These are phyloP conservation scores for Castanospermum australe DNA, from an alignment of 306 rosid genomes.

Conservation along the genomic window DNA sequence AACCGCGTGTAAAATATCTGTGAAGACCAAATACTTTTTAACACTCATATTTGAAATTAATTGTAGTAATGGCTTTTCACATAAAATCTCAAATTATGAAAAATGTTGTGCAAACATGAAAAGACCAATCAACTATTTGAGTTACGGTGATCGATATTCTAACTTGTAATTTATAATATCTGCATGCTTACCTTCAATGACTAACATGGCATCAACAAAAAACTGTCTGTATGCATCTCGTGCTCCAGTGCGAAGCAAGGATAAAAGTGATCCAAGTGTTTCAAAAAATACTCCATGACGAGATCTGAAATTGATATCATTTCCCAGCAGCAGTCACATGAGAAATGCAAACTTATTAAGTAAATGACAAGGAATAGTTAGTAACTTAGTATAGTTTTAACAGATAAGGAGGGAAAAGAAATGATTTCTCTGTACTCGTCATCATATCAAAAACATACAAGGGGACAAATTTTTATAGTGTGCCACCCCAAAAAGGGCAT, in stretches of 20 bases:
- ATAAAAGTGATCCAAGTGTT: conserved; percentile 67
- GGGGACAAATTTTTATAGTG: background rate
- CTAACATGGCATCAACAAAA: conserved; percentile 65
- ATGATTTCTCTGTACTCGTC: background rate
- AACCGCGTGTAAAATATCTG: conserved; percentile 70
- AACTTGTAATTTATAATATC: background rate
- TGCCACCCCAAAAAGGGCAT: background rate
- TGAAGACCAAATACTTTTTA: background rate
- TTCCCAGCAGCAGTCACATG: background rate
- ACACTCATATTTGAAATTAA: background rate
- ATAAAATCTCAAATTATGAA: background rate
- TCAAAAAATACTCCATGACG: conserved; percentile 73
- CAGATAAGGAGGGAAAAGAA: background rate
- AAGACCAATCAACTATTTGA: background rate
- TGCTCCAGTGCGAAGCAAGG: conserved; percentile 74
- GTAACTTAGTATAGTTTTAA: no score
- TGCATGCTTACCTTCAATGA: conserved; percentile 61
- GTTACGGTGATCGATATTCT: background rate
- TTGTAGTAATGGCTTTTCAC: background rate
- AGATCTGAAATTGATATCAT: conserved; percentile 48
- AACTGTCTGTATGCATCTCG: conserved; percentile 70
- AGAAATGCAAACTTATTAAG: background rate
- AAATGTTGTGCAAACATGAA: background rate
- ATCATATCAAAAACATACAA: background rate
- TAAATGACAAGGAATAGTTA: background rate